Conservation (phyloP, 805 yeast genomes). For the Hanseniaspora meyeri region DNA sequence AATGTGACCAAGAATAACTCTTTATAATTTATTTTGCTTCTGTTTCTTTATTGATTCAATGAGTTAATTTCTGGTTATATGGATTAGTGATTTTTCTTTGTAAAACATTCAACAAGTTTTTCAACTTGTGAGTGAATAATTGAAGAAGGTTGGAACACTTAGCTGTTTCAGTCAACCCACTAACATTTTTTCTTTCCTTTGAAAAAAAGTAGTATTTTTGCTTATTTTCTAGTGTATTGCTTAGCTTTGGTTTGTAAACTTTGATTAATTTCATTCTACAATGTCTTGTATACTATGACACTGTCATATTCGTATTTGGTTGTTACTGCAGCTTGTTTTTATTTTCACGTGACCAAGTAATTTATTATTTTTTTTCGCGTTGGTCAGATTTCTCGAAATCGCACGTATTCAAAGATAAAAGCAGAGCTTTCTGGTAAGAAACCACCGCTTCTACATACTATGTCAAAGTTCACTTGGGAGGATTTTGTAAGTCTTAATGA, state of each 20-base stretch:
- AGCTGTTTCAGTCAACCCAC: constrained; percentile 36
- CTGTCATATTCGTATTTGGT: too few relatives aligned
- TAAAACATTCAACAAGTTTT: constrained; percentile 37
- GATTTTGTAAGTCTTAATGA: constrained; percentile 41
- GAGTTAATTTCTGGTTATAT: constrained; percentile 41
- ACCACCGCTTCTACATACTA: too few relatives aligned
- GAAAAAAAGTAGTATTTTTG: neutral
- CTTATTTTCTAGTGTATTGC: too few relatives aligned
- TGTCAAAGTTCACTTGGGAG: constrained; percentile 31
- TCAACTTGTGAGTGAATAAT: constrained; percentile 15
- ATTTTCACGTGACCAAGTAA: too few relatives aligned
- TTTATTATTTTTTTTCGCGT: too few relatives aligned
- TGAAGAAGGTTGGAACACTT: constrained; percentile 60
- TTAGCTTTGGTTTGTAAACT: too few relatives aligned
- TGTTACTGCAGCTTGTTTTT: too few relatives aligned
- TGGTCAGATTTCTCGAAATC: too few relatives aligned
- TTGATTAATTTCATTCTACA: too few relatives aligned
- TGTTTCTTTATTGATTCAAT: constrained; percentile 28
- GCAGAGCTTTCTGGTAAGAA: too few relatives aligned
- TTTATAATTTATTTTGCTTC: neutral
- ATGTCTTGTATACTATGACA: too few relatives aligned
- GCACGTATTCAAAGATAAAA: too few relatives aligned
- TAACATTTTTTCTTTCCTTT: neutral
- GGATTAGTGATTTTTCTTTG: constrained; percentile 7
- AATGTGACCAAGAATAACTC: constrained; percentile 64